Conservation (phyloP, 2,329 filamentous ascomycete species). For the Fusarium succisae region DNA sequence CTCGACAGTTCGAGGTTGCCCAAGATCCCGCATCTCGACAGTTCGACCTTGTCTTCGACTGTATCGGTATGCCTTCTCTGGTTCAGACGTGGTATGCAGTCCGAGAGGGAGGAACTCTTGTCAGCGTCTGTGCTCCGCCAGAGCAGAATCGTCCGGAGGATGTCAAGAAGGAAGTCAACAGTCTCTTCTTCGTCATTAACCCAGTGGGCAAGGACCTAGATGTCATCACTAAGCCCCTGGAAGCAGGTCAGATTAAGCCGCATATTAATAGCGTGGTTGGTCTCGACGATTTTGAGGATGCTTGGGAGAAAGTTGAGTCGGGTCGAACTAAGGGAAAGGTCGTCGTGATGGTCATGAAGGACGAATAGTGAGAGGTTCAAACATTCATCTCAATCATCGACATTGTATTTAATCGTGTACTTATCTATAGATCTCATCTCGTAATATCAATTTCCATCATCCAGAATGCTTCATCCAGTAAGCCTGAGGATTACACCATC, state of each 20-base stretch:
- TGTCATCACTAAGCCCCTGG: constrained; percentile 16
- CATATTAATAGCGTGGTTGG: constrained; percentile 27
- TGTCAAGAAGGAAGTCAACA: constrained; percentile 7
- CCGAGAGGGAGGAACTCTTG: constrained; percentile 8
- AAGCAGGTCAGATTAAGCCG: constrained; percentile 21
- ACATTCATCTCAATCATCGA: not conserved
- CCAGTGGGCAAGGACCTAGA: constrained; percentile 21
- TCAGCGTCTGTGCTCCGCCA: constrained; percentile 14
- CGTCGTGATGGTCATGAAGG: not conserved
- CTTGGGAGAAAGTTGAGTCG: constrained; percentile 31
- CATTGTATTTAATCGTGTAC: not conserved
- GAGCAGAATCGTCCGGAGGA: constrained; percentile 20
- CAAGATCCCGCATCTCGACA: not conserved
- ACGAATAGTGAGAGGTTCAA: not conserved
- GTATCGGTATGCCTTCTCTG: constrained; percentile 19
- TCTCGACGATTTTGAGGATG: constrained; percentile 8
- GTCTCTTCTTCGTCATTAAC: constrained; percentile 22
- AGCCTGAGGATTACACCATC: constrained; percentile 7
- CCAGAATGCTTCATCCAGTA: constrained; percentile 2
- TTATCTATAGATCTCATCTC: not conserved
- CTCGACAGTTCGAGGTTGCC: constrained; percentile 16
- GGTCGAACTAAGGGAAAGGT: constrained; percentile 26
- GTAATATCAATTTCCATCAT: not conserved
- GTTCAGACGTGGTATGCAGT: constrained; percentile 23
- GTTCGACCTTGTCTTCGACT: constrained; percentile 29